Evolutionary conservation across 805 yeast genomes (phyloP), one percentile per base, ranked within the genome.

Genomic region (Barnettozyma siamensis): DNA sequence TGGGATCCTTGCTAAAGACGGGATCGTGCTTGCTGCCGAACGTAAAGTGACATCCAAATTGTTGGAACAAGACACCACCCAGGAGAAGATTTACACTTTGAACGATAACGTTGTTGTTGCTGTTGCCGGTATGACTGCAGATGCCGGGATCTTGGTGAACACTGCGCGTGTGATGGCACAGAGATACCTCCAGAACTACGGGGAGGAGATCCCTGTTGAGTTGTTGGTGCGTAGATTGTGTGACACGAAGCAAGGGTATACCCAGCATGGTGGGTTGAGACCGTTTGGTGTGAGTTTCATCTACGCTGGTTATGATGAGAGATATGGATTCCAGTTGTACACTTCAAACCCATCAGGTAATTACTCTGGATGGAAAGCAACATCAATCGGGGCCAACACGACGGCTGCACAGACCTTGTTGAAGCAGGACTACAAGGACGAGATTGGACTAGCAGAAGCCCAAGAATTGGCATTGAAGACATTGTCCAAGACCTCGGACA

Each of bases 321-420:
- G 87, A 56, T 82, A 81, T 55, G 88, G 88, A 26, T 93, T 83
- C 71, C 99, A 93, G 64, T 71, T 93, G 51, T 93, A 82, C 67
- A 89, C 96, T 6, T 84, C 95, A 19, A 93, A 93, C 61, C 99
- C 99, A 12, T 86, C 96, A 0, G 99, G 99, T 21, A 93, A 93
- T 66, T 93, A 89, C 63, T 78, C 95, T 17, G 98, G 99, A 20
- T 93, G 99, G 99, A 88, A 86, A 65, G 99, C 99, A 33, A 91
- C 96, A 27, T 76, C 88, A 53, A 89, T 93, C 45, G 99, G 99
- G 32, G 96, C 97, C 38, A 93, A 93, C 67, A 88, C 88, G 49
- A 78, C 95, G 7, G 89, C 96, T 34, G 97, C 97, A 1, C 99
- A 93, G 68, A 91, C 99, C 1, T 68, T 93, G 49, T 73, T 93